Base-by-base conservation (phyloP, 371 early-diverging fungal genomes). In the Lichtheimia corymbifera region DNA sequence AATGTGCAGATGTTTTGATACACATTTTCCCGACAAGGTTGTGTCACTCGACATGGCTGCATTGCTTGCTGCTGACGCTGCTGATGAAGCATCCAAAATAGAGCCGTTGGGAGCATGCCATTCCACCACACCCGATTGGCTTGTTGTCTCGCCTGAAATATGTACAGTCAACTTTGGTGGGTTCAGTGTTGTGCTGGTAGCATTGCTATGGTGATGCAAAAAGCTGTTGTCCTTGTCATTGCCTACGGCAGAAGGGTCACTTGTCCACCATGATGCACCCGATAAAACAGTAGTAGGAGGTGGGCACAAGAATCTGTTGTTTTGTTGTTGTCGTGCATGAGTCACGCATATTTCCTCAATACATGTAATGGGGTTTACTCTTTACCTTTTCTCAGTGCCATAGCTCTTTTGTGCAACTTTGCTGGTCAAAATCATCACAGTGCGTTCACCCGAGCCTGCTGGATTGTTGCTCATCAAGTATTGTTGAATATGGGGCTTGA, bases 1-100 rank as follows among this genome's bases (percentile, higher is more conserved):
- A 61, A 93, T 90, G 61, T 86, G 92, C 58, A 93, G 71, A 50
- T 92, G 90, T 73, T 90, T 91, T 43, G 91, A 89, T 12, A 92
- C 89, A 67, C 88, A 91, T 62, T 87, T 85, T 5, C 91, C 92
- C 11, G 68, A 67, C 45, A 84, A 54, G 44, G 60, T 59, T 58
- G 74, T 72, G 56, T 73, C 71, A 67, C 68, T 68, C 7, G 63
- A 55, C 22, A 52, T 14, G 6, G 59, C 17, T 59, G 51, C 51
- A 55, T 54, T 56, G 6, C 27, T 27, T 11, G 60, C 60, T 15
- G 64, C 60, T 3, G 50, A 40, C 9, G 58, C 59, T 15, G 58
- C 50, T 28, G 57, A 45, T 14, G 58, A 43, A 40, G 62, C 50
- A 22, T 45, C 55, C 42, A 65, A 66, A 45, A 70, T 49, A 14